A percentile compares a stretch with the other conserved stretches of the same genome.
These are phyloP conservation scores for Rhododendron simsii DNA, from an alignment of 148 eudicot species.

Conservation along the genomic window DNA sequence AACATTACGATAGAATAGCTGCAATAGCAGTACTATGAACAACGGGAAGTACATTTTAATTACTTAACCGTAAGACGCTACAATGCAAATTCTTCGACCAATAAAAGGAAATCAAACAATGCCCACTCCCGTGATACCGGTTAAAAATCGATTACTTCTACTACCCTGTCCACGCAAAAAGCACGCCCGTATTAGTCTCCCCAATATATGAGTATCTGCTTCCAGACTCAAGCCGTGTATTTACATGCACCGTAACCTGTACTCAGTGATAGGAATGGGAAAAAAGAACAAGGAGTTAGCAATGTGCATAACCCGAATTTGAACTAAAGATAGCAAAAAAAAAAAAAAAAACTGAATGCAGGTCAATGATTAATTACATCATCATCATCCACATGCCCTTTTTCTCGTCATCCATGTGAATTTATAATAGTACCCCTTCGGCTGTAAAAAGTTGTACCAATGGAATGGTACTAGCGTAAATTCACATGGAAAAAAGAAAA, in stretches of 20 bases:
- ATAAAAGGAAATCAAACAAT: background rate
- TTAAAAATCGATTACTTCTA: background rate
- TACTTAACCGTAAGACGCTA: background rate
- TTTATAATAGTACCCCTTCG: too few species aligned
- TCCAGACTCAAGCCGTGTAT: background rate
- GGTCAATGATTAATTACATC: too few species aligned
- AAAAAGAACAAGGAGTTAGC: too few species aligned
- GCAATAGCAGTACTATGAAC: background rate
- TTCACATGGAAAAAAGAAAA: background rate
- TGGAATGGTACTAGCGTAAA: background rate
- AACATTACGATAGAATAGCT: background rate
- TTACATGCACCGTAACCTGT: constrained; percentile 11
- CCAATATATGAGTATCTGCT: background rate
- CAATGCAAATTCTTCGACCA: background rate
- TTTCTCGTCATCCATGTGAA: too few species aligned
- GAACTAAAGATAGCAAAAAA: background rate
- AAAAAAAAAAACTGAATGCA: background rate
- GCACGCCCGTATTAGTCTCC: background rate
- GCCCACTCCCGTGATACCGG: background rate
- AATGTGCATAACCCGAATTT: background rate
- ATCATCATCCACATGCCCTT: too few species aligned
- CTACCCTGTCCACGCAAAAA: background rate
- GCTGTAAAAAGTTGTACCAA: too few species aligned
- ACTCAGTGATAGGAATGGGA: background rate
- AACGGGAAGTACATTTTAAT: background rate